Percentiles rank a stretch among this genome's conserved stretches.
phyloP scores from a whole-genome alignment of 805 yeast genomes.

The Cyberlindnera nakhonratchasimensis region DNA sequence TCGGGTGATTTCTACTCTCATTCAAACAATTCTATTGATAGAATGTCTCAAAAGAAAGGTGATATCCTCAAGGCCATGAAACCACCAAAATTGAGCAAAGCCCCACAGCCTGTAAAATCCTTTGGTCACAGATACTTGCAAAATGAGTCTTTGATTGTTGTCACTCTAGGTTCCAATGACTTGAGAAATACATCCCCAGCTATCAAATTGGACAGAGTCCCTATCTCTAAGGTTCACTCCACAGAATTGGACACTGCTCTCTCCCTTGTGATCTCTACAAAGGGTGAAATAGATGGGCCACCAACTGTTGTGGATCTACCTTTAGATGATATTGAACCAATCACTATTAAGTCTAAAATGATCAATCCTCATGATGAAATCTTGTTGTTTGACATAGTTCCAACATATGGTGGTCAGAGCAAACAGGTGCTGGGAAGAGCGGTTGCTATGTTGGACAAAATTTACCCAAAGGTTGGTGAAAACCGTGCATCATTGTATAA shows the following conservation, averaged over 20 bases:
- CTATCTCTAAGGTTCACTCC: conserved; percentile 68
- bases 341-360: conserved; percentile 60
- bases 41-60: conserved; percentile 12
- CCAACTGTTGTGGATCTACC: conserved; percentile 75
- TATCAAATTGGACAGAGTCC: conserved; percentile 68
- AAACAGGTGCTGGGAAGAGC: conserved; percentile 72
- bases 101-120: conserved; percentile 61
- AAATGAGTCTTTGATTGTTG: conserved; percentile 67
- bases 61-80: conserved; percentile 22
- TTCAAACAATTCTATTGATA: conserved; percentile 22
- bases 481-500: conserved; percentile 65
- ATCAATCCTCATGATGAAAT: conserved; percentile 49
- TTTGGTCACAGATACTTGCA: conserved; percentile 76
- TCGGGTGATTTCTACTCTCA: conserved; percentile 8
- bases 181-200: conserved; percentile 55
- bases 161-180: conserved; percentile 87
- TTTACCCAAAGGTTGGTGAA: conserved; percentile 64
- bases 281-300: conserved; percentile 32
- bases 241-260: conserved; percentile 88
- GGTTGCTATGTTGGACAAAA: conserved; percentile 63
- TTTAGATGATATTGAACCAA: conserved; percentile 71
- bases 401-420: conserved; percentile 64
- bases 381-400: conserved; percentile 81
- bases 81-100: conserved; percentile 19
- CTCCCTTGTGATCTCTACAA: conserved; percentile 57